Conservation (phyloP, 352 stramenopile genomes). For the Phytophthora pistaciae region DNA sequence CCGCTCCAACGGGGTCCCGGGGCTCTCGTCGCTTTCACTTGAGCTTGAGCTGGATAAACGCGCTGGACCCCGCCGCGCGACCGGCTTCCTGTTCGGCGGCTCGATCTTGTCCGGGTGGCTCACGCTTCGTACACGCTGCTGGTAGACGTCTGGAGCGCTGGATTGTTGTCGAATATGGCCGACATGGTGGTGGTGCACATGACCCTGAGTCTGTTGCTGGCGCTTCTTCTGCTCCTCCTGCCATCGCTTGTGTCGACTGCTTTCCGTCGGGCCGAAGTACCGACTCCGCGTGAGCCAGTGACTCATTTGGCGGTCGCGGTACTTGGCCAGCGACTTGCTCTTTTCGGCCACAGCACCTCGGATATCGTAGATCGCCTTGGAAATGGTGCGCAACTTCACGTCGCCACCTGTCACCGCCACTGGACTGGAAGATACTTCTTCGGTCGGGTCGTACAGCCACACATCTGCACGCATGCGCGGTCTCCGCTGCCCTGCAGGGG, state of each 20-base stretch:
- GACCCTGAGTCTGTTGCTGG: constrained; percentile 42
- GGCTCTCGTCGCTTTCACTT: constrained; percentile 41
- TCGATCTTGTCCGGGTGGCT: constrained; percentile 48
- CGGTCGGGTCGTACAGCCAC: constrained; percentile 75
- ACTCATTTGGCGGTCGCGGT: constrained; percentile 58
- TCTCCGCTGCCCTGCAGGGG: constrained; percentile 29
- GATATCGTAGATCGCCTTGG: constrained; percentile 81
- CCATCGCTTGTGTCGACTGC: constrained; percentile 81
- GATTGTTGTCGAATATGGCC: constrained; percentile 12
- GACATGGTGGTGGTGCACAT: constrained; percentile 34
- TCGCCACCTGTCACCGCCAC: constrained; percentile 38
- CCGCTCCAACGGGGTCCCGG: constrained; percentile 40
- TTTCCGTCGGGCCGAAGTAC: constrained; percentile 84
- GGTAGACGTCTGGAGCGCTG: constrained; percentile 15
- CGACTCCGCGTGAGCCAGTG: constrained; percentile 73
- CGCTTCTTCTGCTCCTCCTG: constrained; percentile 73
- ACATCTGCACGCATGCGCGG: constrained; percentile 52
- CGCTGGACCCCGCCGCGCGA: constrained; percentile 6
- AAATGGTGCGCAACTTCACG: constrained; percentile 79
- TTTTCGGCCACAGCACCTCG: constrained; percentile 68
- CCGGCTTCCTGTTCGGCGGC: constrained; percentile 5
- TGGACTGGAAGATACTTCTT: constrained; percentile 39
- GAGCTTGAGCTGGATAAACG: constrained; percentile 31
- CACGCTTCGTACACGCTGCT: constrained; percentile 40
- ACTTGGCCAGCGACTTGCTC: constrained; percentile 59